Percentiles rank a stretch among this genome's conserved stretches.
Evolutionary conservation across 2,329 filamentous ascomycete species (phyloP).

Genomic region (Teratosphaeriaceae sp.): DNA sequence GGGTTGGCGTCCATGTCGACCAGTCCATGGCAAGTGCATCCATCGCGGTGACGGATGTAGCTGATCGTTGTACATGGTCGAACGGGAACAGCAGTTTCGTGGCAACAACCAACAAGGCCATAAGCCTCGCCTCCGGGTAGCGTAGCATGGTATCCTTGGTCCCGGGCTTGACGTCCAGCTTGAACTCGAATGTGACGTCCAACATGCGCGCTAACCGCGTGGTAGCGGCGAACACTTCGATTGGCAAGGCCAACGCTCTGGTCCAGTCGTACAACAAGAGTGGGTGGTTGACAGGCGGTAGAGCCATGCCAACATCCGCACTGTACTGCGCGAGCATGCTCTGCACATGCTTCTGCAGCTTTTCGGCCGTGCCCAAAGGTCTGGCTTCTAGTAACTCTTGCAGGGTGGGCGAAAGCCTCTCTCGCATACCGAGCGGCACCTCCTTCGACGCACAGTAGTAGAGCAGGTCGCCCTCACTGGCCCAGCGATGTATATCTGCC

Average conservation of each 20-base stretch:
- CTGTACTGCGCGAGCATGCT: conserved; percentile 59
- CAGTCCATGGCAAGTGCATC: conserved; percentile 62
- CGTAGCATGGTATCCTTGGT: conserved; percentile 43
- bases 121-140: conserved; percentile 68
- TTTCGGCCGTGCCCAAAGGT: conserved; percentile 42
- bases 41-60: conserved; percentile 47
- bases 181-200: conserved; percentile 51
- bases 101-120: conserved; percentile 64
- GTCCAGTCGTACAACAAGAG: conserved; percentile 64
- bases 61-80: conserved; percentile 49
- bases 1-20: conserved; percentile 57
- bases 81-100: conserved; percentile 77
- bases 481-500: conserved; percentile 65
- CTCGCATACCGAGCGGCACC: conserved; percentile 58
- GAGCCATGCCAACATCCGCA: conserved; percentile 59
- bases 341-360: conserved; percentile 59
- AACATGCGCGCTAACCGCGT: conserved; percentile 50
- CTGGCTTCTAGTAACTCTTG: conserved; percentile 52
- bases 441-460: conserved; percentile 58
- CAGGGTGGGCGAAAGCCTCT: conserved; percentile 57
- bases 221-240: conserved; percentile 58
- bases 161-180: conserved; percentile 24
- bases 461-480: conserved; percentile 58
- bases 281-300: conserved; percentile 67
- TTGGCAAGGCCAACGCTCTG: conserved; percentile 65